phyloP scores from a whole-genome alignment of 1,284 basidiomycete species.

The Marasmius tenuissimus region DNA sequence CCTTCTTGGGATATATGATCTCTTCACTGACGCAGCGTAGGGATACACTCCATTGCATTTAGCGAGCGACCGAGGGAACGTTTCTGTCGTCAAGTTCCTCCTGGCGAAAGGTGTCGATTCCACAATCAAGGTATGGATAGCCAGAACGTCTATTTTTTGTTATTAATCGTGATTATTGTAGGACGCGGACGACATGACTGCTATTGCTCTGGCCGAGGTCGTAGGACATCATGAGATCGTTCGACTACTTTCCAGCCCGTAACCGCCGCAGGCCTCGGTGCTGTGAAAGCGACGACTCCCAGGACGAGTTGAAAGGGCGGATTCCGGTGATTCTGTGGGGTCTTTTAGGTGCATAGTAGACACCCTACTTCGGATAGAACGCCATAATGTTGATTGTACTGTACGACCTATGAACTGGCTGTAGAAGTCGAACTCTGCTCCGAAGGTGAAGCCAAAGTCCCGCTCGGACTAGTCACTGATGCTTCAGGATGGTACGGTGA shows the following conservation, averaged over 20 bases:
- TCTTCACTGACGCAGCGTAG: slow-evolving; percentile 37
- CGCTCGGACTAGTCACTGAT: background rate
- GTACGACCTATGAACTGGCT: background rate
- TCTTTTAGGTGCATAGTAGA: background rate
- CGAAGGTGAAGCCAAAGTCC: slow-evolving; percentile 11
- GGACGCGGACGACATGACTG: slow-evolving; percentile 74
- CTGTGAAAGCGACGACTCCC: background rate
- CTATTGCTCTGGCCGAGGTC: slow-evolving; percentile 63
- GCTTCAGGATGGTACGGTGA: slow-evolving; percentile 51
- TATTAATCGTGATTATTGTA: slow-evolving; percentile 26
- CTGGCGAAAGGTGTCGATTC: slow-evolving; percentile 67
- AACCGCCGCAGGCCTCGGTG: background rate
- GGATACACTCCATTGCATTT: slow-evolving; percentile 86
- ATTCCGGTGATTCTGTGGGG: background rate
- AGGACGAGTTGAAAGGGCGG: background rate
- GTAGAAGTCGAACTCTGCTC: background rate
- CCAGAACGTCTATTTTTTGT: background rate
- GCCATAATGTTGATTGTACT: background rate
- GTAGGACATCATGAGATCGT: slow-evolving; percentile 67
- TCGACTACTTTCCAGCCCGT: slow-evolving; percentile 37
- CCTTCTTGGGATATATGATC: slow-evolving; percentile 3
- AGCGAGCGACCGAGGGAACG: slow-evolving; percentile 78
- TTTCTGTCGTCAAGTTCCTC: slow-evolving; percentile 56
- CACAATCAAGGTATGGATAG: slow-evolving; percentile 51
- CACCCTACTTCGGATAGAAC: background rate